A percentile compares a stretch with the other conserved stretches of the same genome.
Conservation (phyloP, 352 stramenopile species). For the Phytophthora litchii region DNA sequence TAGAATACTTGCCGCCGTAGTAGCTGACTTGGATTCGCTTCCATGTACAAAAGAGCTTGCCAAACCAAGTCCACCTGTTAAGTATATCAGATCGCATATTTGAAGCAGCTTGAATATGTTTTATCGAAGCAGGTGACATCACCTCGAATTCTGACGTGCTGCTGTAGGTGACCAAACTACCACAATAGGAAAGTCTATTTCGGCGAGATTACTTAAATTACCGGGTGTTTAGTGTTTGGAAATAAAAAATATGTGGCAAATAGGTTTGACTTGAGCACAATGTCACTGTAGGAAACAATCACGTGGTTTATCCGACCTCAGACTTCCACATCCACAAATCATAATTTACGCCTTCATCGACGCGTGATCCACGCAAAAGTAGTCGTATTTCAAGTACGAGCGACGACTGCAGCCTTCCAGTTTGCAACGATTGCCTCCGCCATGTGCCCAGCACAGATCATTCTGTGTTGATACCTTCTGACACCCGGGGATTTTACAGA, state of each 20-base stretch:
- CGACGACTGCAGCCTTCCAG: background rate
- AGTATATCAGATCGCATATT: background rate
- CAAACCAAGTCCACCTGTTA: background rate
- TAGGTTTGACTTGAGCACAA: too few species aligned
- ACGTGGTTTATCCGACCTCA: too few species aligned
- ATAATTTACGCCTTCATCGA: background rate
- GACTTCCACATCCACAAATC: too few species aligned
- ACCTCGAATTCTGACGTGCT: background rate
- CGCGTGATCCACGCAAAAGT: background rate
- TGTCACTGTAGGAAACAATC: too few species aligned
- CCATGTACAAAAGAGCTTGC: background rate
- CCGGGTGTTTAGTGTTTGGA: too few species aligned
- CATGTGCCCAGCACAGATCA: background rate
- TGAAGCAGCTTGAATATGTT: background rate
- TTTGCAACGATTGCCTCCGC: background rate
- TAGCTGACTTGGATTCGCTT: conserved; percentile 24
- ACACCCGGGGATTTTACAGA: background rate
- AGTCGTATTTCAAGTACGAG: background rate
- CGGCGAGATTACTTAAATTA: background rate
- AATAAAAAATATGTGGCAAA: too few species aligned
- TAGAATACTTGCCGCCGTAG: conserved; percentile 24
- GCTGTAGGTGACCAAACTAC: background rate
- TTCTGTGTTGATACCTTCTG: background rate
- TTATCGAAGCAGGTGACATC: background rate
- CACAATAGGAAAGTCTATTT: conserved; percentile 9